These are phyloP conservation scores for Globisporangium nunn DNA, from an alignment of 352 stramenopile genomes.

Conservation along the genomic window DNA sequence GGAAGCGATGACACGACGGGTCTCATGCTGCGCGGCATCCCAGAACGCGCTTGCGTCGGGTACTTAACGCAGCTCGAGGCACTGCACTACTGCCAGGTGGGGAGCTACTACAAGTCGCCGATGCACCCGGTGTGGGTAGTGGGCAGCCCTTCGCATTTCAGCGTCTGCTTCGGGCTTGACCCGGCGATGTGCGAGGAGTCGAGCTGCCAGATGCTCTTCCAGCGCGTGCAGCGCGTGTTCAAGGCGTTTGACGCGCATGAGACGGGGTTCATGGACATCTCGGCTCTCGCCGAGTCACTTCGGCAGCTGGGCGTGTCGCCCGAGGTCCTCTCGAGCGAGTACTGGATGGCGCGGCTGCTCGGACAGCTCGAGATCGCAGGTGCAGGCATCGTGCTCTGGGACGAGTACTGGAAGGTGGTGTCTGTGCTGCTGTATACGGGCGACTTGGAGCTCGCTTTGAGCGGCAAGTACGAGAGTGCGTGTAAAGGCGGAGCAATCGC, in stretches of 20 bases:
- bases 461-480: conserved; percentile 27
- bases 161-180: conserved; percentile 79
- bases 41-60: conserved; percentile 44
- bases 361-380: conserved; percentile 56
- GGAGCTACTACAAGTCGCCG: conserved; percentile 87
- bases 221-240: conserved; percentile 86
- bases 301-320: conserved; percentile 51
- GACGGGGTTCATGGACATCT: conserved; percentile 80
- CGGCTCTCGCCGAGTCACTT: conserved; percentile 51
- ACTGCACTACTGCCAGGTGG: conserved; percentile 87
- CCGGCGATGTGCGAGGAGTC: conserved; percentile 49
- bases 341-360: conserved; percentile 56
- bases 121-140: conserved; percentile 87
- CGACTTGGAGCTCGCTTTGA: conserved; percentile 60
- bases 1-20: conserved; percentile 14
- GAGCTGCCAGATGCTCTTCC: conserved; percentile 66
- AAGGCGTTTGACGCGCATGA: conserved; percentile 84
- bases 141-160: conserved; percentile 88
- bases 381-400: conserved; percentile 89
- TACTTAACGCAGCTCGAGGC: conserved; percentile 89
- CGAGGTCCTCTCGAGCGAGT: conserved; percentile 48
- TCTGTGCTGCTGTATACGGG: conserved; percentile 70
- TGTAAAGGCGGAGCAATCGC: neutral
- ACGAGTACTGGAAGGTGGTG: conserved; percentile 88
- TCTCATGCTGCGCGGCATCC: conserved; percentile 61